Evolutionary conservation across 2,329 filamentous ascomycete species (phyloP).

Genomic region (Ophiostoma tasmaniense): DNA sequence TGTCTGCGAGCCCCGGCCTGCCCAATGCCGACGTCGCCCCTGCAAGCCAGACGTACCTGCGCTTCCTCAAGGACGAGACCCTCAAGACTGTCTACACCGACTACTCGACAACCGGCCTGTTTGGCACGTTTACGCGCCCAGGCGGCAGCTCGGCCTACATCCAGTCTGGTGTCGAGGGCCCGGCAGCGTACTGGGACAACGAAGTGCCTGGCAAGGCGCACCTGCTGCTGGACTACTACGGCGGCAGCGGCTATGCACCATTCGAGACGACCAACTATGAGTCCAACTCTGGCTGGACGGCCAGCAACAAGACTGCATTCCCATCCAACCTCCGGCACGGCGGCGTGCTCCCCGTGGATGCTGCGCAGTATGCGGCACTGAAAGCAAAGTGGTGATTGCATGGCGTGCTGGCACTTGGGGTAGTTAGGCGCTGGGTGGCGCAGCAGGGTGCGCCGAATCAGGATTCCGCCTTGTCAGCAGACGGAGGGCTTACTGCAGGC

Average conservation of each 20-base stretch:
- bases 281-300: constrained; percentile 37
- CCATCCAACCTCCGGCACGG: constrained; percentile 44
- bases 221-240: constrained; percentile 43
- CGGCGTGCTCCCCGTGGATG: constrained; percentile 40
- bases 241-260: constrained; percentile 40
- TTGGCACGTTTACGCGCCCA: constrained; percentile 43
- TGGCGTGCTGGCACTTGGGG: not conserved
- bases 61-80: constrained; percentile 49
- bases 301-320: constrained; percentile 34
- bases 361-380: constrained; percentile 35
- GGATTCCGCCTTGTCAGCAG: not conserved
- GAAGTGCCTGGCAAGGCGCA: constrained; percentile 32
- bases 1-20: constrained; percentile 28
- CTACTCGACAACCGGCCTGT: constrained; percentile 38
- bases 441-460: not conserved
- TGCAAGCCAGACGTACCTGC: constrained; percentile 32
- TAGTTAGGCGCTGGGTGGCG: not conserved
- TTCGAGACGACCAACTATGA: constrained; percentile 38
- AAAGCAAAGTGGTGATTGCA: constrained; percentile 28
- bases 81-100: constrained; percentile 45
- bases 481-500: not conserved
- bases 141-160: constrained; percentile 37
- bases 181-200: constrained; percentile 38
- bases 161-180: constrained; percentile 35
- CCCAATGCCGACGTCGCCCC: not conserved